A percentile compares a stretch with the other conserved stretches of the same genome.
phyloP scores from a whole-genome alignment of 148 eudicot genomes.

The Diospyros kaki region DNA sequence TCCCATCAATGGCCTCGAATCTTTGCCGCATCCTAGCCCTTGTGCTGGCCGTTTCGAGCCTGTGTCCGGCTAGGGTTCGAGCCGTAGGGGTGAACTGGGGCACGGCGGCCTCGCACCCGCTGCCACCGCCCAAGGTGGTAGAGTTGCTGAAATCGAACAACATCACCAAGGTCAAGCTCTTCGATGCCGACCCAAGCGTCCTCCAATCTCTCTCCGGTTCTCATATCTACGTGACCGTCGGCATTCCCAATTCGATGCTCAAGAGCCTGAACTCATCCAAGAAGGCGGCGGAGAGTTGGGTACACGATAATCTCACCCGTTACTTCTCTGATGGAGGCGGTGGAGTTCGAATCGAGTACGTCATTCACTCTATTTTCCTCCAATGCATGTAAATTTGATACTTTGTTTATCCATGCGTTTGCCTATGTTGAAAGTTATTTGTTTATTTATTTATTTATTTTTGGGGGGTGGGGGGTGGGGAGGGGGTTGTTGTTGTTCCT shows the following conservation, averaged over 20 bases:
- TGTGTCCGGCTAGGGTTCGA: not conserved
- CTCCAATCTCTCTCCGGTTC: conserved; percentile 64
- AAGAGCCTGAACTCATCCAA: conserved; percentile 52
- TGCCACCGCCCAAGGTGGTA: conserved; percentile 60
- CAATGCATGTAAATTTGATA: not conserved
- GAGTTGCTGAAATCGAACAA: conserved; percentile 64
- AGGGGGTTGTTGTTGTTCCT: not conserved
- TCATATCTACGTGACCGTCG: conserved; percentile 51
- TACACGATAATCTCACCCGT: conserved; percentile 81
- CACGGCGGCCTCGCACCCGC: conserved; percentile 69
- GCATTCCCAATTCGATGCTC: conserved; percentile 79
- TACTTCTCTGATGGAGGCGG: conserved; percentile 34
- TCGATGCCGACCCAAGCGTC: conserved; percentile 51
- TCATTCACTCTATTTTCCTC: not conserved
- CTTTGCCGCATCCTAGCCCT: not conserved
- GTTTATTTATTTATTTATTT: too few species aligned
- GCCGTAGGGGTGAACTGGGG: conserved; percentile 86
- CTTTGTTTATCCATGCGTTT: not conserved
- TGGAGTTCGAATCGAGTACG: conserved; percentile 57
- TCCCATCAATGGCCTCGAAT: conserved; percentile 21
- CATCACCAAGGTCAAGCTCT: conserved; percentile 55
- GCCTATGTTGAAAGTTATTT: too few species aligned
- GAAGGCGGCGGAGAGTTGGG: conserved; percentile 70
- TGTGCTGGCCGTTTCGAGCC: not conserved
- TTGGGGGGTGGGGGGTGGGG: not conserved